Base-by-base conservation (phyloP, 169 alveolate genomes). In the Cryptosporidium tyzzeri region DNA sequence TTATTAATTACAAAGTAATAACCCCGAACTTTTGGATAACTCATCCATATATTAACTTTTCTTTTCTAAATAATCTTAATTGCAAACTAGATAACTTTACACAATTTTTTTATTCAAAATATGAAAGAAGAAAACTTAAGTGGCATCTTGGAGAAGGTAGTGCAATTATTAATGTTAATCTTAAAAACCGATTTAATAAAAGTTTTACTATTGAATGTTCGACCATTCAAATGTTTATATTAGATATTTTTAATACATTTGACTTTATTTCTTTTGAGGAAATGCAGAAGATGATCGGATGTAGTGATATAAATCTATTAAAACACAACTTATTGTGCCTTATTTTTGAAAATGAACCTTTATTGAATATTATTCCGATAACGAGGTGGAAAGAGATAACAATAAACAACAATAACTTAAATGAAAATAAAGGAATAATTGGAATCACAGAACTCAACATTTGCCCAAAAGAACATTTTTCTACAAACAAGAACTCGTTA, bases 81-180 rank as follows among this genome's bases (percentile, higher is more conserved):
- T 35, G 7, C 53, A 51, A 80, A 41, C 50, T 80, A 39, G 44
- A 50, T 44, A 44, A 23, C 8, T 80, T 80, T 65, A 3, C 45
- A 18, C 31, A 59, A 21, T 80, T 80, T 80, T 80, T 61, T 65
- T 50, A 67, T 26, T 45, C 61, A 23, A 80, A 80, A 44, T 65
- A 80, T 67, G 89, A 80, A 21, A 80, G 50, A 80, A 80, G 89
- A 31, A 80, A 48, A 80, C 68, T 80, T 23, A 80, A 80, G 31
- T 80, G 89, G 89, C 73, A 80, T 31, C 23, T 80, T 26, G 75
- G 89, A 21, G 69, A 39, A 7, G 89, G 89, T 9, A 80, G 26
- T 7, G 89, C 89, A n/a, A 41, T 31, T 23, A 18, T 58, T 10
- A 80, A 58, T 44, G 55, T 62, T 41, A 53, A 74, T 26, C 21